Conservation (phyloP, 257 asterid genomes). For the Scutellaria minor region DNA sequence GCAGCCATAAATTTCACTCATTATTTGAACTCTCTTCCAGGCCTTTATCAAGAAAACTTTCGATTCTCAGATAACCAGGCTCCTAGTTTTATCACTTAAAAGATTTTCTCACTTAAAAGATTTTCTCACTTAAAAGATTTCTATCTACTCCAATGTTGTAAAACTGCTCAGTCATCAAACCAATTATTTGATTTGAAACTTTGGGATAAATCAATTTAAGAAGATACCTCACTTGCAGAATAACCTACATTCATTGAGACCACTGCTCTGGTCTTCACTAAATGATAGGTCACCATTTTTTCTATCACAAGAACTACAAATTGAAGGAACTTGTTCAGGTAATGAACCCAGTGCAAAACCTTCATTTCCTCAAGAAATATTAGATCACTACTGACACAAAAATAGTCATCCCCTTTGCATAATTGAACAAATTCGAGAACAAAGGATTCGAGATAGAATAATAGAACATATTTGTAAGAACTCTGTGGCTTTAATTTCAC, state of each 20-base stretch:
- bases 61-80: constrained; percentile 56
- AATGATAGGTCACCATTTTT: constrained; percentile 31
- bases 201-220: constrained; percentile 63
- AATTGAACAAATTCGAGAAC: not conserved
- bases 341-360: constrained; percentile 56
- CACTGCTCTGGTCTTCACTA: constrained; percentile 47
- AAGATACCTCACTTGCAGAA: constrained; percentile 41
- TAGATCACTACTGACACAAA: constrained; percentile 51
- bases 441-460: not conserved
- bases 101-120: constrained; percentile 53
- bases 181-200: constrained; percentile 61
- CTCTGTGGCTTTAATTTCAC: constrained; percentile 55
- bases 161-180: constrained; percentile 56
- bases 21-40: constrained; percentile 32
- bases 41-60: constrained; percentile 62
- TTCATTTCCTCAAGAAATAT: constrained; percentile 45
- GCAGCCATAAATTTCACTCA: constrained; percentile 19
- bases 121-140: constrained; percentile 47
- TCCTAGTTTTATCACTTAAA: constrained; percentile 63
- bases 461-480: constrained; percentile 50
- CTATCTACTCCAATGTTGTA: no score
- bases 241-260: constrained; percentile 51
- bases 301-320: constrained; percentile 34
- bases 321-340: constrained; percentile 33
- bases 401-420: not conserved